These are phyloP conservation scores for Diplodia corticola DNA, from an alignment of 2,329 filamentous ascomycete genomes.

Conservation along the genomic window DNA sequence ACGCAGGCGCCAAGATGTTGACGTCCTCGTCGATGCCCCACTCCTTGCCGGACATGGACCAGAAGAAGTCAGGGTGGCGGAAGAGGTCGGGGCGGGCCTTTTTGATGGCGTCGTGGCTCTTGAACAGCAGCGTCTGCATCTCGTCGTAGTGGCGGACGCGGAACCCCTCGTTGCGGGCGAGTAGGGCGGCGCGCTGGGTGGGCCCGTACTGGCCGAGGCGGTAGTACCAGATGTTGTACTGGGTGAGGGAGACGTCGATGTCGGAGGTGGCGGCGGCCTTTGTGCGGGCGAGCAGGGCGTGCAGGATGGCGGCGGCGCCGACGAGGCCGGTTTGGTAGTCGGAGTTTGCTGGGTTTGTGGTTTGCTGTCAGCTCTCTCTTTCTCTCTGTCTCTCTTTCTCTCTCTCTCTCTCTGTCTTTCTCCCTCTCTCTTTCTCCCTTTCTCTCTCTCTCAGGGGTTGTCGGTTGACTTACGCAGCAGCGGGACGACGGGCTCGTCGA, in stretches of 20 bases:
- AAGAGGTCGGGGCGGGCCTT: constrained; percentile 13
- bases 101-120: constrained; percentile 2
- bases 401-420: no score
- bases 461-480: constrained; percentile 13
- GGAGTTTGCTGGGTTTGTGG: constrained; percentile 22
- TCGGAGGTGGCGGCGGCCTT: constrained; percentile 18
- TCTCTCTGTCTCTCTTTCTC: no score
- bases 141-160: constrained; percentile 22
- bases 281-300: constrained; percentile 43
- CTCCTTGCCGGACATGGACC: constrained; percentile 13
- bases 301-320: constrained; percentile 45
- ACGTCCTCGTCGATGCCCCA: constrained; percentile 21
- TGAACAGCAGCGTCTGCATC: constrained; percentile 17
- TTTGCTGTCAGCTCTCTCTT: no score
- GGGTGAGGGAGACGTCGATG: constrained; percentile 22
- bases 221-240: constrained; percentile 25
- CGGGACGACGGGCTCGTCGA: constrained; percentile 21
- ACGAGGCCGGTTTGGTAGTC: constrained; percentile 43
- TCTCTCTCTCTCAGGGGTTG: no score
- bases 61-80: constrained; percentile 10
- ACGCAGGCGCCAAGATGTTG: constrained; percentile 10
- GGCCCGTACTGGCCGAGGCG: constrained; percentile 18
- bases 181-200: background rate
- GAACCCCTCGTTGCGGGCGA: constrained; percentile 16
- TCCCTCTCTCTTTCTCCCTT: no score